Conservation (phyloP, 108 stramenopile genomes). For the Nitzschia putrida region DNA sequence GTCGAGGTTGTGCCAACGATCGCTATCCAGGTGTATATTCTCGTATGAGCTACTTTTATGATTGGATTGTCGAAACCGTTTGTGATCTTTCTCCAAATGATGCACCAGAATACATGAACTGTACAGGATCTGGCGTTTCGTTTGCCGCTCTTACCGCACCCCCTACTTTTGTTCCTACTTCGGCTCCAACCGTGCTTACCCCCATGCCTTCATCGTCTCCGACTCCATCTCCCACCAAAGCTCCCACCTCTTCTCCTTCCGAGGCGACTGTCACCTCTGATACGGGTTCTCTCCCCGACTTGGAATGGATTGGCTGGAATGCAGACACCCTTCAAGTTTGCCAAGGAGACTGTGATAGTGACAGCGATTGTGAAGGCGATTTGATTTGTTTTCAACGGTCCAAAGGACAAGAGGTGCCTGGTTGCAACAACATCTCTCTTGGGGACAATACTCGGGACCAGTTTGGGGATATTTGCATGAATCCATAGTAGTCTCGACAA, state of each 20-base stretch:
- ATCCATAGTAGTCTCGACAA: not conserved
- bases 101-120: constrained; percentile 29
- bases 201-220: not conserved
- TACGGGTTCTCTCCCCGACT: not conserved
- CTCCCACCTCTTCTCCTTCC: not conserved
- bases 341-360: constrained; percentile 45
- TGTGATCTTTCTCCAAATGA: constrained; percentile 40
- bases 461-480: constrained; percentile 16
- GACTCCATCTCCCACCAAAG: not conserved
- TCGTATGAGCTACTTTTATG: constrained; percentile 52
- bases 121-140: not conserved
- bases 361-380: constrained; percentile 35
- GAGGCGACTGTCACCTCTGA: not conserved
- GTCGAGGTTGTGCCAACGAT: constrained; percentile 36
- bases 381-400: constrained; percentile 30
- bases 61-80: constrained; percentile 61
- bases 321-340: constrained; percentile 7
- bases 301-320: constrained; percentile 1
- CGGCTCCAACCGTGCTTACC: not conserved
- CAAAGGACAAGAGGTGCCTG: constrained; percentile 20
- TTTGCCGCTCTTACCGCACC: not conserved
- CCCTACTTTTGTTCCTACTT: not conserved
- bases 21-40: constrained; percentile 62
- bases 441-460: not conserved
- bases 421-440: constrained; percentile 5